A percentile compares a stretch with the other conserved stretches of the same genome.
Evolutionary conservation across 306 rosid genomes (phyloP).

Genomic region (Acacia crassicarpa): DNA sequence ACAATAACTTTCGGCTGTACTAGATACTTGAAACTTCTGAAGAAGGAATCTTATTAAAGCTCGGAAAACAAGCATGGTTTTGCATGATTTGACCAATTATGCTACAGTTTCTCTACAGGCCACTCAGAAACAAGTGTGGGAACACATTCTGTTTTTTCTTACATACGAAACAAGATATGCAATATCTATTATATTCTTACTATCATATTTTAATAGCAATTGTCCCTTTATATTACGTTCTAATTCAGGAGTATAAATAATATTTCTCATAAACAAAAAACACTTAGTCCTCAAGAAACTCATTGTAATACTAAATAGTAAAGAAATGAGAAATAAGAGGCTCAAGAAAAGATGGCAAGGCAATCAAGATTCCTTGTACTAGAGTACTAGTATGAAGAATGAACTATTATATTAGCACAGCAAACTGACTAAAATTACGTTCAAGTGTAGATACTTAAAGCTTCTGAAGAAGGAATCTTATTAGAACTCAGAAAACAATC

Average conservation of each 20-base stretch:
- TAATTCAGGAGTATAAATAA: not conserved
- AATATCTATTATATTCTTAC: not conserved
- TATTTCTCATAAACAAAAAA: not conserved
- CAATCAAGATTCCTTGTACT: not conserved
- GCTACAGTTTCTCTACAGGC: not conserved
- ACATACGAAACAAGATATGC: not conserved
- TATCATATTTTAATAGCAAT: not conserved
- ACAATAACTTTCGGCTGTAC: not conserved
- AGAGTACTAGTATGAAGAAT: not conserved
- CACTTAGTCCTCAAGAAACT: not conserved
- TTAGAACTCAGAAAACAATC: not conserved
- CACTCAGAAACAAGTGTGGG: not conserved
- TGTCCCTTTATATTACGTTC: not conserved
- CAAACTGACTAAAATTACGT: not conserved
- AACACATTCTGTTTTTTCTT: not conserved
- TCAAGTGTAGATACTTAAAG: not conserved
- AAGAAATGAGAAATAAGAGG: not conserved
- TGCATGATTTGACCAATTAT: not conserved
- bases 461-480: not conserved
- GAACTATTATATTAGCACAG: not conserved
- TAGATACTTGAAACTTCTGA: constrained; percentile 4
- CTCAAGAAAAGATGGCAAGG: not conserved
- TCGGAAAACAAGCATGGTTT: not conserved
- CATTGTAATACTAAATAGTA: not conserved
- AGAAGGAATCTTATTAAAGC: not conserved